These are phyloP conservation scores for Blastosporella zonata DNA, from an alignment of 1,284 basidiomycete species.

Conservation along the genomic window DNA sequence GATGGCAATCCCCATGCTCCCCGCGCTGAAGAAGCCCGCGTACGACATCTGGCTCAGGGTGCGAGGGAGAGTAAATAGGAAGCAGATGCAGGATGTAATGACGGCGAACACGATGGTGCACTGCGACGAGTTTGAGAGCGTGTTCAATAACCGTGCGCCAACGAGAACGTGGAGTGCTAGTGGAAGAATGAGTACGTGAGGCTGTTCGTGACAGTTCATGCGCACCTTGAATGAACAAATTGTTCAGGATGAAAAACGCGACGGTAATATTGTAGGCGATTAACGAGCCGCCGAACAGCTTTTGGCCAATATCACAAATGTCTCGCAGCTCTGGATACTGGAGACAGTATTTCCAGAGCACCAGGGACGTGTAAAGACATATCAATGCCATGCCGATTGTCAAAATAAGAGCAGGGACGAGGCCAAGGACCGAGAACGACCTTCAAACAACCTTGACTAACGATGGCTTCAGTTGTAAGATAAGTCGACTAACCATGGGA, in stretches of 20 bases:
- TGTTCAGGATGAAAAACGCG: conserved; percentile 48
- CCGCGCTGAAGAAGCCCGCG: conserved; percentile 43
- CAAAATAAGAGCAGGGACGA: conserved; percentile 48
- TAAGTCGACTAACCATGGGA: conserved; percentile 38
- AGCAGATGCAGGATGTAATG: conserved; percentile 40
- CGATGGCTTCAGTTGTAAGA: not conserved
- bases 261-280: conserved; percentile 47
- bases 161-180: conserved; percentile 43
- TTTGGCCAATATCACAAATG: conserved; percentile 61
- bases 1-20: conserved; percentile 57
- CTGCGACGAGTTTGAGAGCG: conserved; percentile 49
- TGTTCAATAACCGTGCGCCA: conserved; percentile 51
- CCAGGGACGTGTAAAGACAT: conserved; percentile 35
- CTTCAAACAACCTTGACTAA: conserved; percentile 20
- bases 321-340: conserved; percentile 57
- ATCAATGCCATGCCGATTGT: conserved; percentile 38
- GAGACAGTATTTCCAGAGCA: conserved; percentile 59
- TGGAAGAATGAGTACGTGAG: not conserved
- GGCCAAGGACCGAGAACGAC: conserved; percentile 55
- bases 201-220: not conserved
- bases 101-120: conserved; percentile 58
- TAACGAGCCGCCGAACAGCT: conserved; percentile 46
- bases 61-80: conserved; percentile 50
- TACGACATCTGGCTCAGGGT: conserved; percentile 49
- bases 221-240: conserved; percentile 45